Evolutionary conservation across 2,329 filamentous ascomycete species (phyloP), one percentile per base, ranked within the genome.

Genomic region (Neofusicoccum laricinum): DNA sequence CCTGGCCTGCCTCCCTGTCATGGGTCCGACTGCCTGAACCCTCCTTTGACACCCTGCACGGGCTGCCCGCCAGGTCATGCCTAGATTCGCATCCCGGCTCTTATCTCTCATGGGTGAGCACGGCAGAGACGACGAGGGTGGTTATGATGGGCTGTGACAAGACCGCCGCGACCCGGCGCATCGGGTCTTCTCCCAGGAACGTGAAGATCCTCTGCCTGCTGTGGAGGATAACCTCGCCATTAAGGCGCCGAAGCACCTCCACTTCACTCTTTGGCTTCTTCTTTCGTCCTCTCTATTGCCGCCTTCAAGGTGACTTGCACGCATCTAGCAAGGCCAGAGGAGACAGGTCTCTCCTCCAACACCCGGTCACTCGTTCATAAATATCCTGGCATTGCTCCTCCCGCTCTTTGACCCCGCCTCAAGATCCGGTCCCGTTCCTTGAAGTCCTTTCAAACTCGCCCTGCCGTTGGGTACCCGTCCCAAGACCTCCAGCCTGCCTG

Each of bases 71-170:
- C 38, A 6, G 25, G 25, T 17, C 21, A 58, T 45, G 38, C 21
- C 51, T 21, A 15, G 25, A 59, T 48, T 40, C 55, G n/a, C 41
- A 38, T 38, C 55, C 55, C 30, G 55, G 55, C 40, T 25, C 41
- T 46, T 59, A 46, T 59, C 55, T 25, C 30, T 15, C 38, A 32
- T 30, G 51, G 38, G 21, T 11, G 19, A n/a, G n/a, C 25, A 43
- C 51, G 51, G 19, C 51, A 57, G 40, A 43, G 34, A 4, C 50
- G 50, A 55, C 34, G 36, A 55, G 36, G 51, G 14, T 30, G 19
- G 38, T 14, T 45, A 34, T 59, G 41, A 59, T 59, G 53, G 53
- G n/a, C 53, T 59, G 55, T 59, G 55, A 59, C 55, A 59, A 46
- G 55, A 19, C 40, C 25, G 40, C 40, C 43, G 40, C 38, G 55